Evolutionary conservation across 2,329 filamentous ascomycete species (phyloP).

Genomic region (Trichocomaceae sp.): DNA sequence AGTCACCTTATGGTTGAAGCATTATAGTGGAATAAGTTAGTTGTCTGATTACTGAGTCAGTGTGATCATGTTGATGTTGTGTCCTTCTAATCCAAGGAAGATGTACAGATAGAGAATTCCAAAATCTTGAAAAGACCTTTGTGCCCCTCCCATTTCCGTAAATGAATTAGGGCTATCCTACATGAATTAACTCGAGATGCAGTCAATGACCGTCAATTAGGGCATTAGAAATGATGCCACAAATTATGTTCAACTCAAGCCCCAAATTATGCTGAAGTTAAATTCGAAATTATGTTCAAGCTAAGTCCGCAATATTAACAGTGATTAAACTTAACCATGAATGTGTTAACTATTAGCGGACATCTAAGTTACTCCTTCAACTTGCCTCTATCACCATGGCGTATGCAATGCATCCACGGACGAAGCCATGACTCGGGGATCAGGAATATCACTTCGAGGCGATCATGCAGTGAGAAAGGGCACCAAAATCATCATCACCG

Average conservation of each 20-base stretch:
- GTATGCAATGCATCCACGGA: background rate
- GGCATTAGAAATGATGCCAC: background rate
- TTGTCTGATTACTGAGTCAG: background rate
- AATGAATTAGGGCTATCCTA: background rate
- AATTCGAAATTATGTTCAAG: background rate
- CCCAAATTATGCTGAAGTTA: background rate
- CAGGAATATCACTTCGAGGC: background rate
- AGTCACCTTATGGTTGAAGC: background rate
- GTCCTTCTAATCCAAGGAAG: background rate
- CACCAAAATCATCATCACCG: background rate
- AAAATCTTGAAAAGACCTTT: background rate
- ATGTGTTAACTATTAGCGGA: background rate
- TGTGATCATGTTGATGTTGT: background rate
- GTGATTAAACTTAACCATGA: background rate
- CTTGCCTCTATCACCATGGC: too few relatives aligned
- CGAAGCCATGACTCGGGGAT: background rate
- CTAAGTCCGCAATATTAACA: background rate
- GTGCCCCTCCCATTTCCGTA: background rate
- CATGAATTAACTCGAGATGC: background rate
- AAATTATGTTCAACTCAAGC: background rate
- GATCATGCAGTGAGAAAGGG: background rate
- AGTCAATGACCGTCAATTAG: background rate
- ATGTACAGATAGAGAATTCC: background rate
- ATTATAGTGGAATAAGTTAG: background rate
- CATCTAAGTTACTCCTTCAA: too few relatives aligned